Evolutionary conservation across 2,329 filamentous ascomycete genomes (phyloP).

Genomic region (Fusarium aywerte): DNA sequence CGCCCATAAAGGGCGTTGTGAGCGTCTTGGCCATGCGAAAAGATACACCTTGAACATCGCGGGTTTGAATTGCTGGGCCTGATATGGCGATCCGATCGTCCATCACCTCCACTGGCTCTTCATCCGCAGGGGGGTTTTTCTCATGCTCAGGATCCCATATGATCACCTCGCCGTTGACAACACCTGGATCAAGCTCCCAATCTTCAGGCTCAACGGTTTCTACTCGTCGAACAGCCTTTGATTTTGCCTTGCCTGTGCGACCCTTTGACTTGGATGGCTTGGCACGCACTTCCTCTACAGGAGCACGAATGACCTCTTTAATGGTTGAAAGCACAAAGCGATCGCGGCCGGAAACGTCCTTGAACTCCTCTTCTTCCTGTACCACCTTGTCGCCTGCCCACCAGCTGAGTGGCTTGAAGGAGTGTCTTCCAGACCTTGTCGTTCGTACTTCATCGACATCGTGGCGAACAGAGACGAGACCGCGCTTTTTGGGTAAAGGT

Average conservation of each 20-base stretch:
- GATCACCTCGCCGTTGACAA: conserved; percentile 71
- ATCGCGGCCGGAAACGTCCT: conserved; percentile 57
- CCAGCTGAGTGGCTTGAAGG: conserved; percentile 80
- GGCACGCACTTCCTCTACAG: conserved; percentile 63
- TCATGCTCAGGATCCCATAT: conserved; percentile 71
- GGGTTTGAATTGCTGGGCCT: conserved; percentile 65
- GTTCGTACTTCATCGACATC: conserved; percentile 63
- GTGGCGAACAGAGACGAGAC: conserved; percentile 63
- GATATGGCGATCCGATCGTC: conserved; percentile 68
- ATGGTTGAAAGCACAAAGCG: conserved; percentile 74
- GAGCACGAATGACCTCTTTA: conserved; percentile 79
- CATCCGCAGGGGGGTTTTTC: conserved; percentile 61
- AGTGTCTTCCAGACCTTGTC: conserved; percentile 81
- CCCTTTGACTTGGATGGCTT: conserved; percentile 45
- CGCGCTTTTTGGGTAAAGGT: conserved; percentile 65
- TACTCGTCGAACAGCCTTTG: conserved; percentile 54
- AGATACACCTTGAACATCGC: conserved; percentile 70
- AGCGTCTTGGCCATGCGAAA: conserved; percentile 93
- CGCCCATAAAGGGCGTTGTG: conserved; percentile 85
- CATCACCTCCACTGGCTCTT: conserved; percentile 64
- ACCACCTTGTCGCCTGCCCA: conserved; percentile 88
- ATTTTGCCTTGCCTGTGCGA: conserved; percentile 45
- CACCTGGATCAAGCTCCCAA: conserved; percentile 77
- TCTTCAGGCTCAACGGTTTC: conserved; percentile 69
- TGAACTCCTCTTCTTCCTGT: conserved; percentile 69